Evolutionary conservation across 2,329 filamentous ascomycete genomes (phyloP).

Genomic region (Purpureocillium lavendulum): DNA sequence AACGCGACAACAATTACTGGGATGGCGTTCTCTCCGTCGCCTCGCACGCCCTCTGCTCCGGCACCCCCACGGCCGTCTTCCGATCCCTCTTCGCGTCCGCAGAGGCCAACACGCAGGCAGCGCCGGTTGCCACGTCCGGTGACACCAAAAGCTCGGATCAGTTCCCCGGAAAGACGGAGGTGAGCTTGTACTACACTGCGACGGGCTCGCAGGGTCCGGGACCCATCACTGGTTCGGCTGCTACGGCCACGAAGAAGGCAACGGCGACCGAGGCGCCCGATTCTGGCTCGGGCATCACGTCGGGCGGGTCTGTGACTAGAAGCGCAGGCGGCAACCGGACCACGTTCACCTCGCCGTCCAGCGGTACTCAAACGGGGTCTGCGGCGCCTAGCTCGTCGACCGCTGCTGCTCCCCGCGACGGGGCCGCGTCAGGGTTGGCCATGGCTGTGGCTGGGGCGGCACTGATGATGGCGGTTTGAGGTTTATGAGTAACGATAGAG

Average conservation of each 20-base stretch:
- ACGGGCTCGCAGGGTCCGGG: constrained; percentile 29
- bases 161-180: constrained; percentile 26
- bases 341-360: no score
- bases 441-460: constrained; percentile 18
- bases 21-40: constrained; percentile 24
- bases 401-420: constrained; percentile 17
- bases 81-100: constrained; percentile 22
- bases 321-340: no score
- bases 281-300: constrained; percentile 4
- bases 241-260: constrained; percentile 22
- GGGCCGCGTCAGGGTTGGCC: constrained; percentile 12
- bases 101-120: constrained; percentile 12
- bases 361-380: no score
- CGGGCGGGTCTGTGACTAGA: background rate
- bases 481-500: background rate
- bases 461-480: constrained; percentile 18
- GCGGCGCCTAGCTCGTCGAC: background rate
- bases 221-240: constrained; percentile 30
- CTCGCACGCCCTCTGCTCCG: constrained; percentile 25
- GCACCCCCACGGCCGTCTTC: constrained; percentile 27
- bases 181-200: constrained; percentile 33
- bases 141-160: constrained; percentile 22
- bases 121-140: constrained; percentile 17
- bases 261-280: constrained; percentile 5
- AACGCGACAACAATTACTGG: constrained; percentile 24